These are phyloP conservation scores for Bacterosira constricta DNA, from an alignment of 108 stramenopile species.

Conservation along the genomic window DNA sequence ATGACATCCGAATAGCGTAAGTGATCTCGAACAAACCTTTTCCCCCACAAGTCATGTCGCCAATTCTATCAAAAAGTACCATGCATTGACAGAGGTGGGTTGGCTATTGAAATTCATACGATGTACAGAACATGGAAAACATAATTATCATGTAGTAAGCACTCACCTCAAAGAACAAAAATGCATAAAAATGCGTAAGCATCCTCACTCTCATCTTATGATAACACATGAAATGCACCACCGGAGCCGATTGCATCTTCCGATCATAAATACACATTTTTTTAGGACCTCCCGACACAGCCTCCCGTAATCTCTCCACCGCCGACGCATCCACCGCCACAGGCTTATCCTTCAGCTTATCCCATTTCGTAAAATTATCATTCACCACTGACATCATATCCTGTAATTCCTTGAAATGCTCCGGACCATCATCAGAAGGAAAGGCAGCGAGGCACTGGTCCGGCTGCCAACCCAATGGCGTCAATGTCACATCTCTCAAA, in stretches of 20 bases:
- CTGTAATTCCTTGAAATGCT: slow-evolving; percentile 58
- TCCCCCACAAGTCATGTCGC: slow-evolving; percentile 78
- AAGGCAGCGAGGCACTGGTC: slow-evolving; percentile 78
- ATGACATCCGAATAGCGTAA: slow-evolving; percentile 88
- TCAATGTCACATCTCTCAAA: slow-evolving; percentile 46
- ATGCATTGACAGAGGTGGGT: no score
- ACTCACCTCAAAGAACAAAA: slow-evolving; percentile 73
- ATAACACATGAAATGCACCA: slow-evolving; percentile 77
- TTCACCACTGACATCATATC: slow-evolving; percentile 47
- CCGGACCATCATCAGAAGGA: slow-evolving; percentile 61
- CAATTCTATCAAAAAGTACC: no score
- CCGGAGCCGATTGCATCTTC: slow-evolving; percentile 60
- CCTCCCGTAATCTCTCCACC: slow-evolving; percentile 65
- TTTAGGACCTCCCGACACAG: slow-evolving; percentile 46
- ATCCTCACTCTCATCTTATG: slow-evolving; percentile 56
- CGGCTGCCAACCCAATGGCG: slow-evolving; percentile 71
- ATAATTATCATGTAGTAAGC: no score
- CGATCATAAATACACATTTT: slow-evolving; percentile 76
- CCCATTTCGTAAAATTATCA: slow-evolving; percentile 11
- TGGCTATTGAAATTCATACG: no score
- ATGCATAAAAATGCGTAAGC: slow-evolving; percentile 86
- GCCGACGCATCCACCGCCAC: slow-evolving; percentile 62
- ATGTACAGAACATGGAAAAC: no score
- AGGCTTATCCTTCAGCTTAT: slow-evolving; percentile 52
- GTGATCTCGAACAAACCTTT: slow-evolving; percentile 88